A percentile compares a stretch with the other conserved stretches of the same genome.
These are phyloP conservation scores for Coleophoma cylindrospora DNA, from an alignment of 2,329 filamentous ascomycete species.

Conservation along the genomic window DNA sequence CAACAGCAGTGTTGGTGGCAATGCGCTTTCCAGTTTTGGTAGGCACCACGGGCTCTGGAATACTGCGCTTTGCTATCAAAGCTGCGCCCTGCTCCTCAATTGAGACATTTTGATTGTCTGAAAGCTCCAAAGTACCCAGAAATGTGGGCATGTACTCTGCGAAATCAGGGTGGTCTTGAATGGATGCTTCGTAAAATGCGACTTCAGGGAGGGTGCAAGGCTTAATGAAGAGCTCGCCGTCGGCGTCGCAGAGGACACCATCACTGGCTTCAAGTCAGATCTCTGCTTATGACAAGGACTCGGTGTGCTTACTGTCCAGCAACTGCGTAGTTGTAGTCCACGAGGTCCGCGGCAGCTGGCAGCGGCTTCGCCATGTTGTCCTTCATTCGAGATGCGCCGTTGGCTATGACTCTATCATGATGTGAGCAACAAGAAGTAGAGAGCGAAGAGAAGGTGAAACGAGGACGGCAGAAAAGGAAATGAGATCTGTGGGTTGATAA, in stretches of 20 bases:
- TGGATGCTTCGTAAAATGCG: conserved; percentile 75
- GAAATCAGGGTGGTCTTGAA: conserved; percentile 64
- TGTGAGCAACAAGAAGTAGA: conserved; percentile 13
- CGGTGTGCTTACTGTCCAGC: conserved; percentile 69
- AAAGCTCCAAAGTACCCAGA: conserved; percentile 74
- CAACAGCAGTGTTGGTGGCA: conserved; percentile 72
- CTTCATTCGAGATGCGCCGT: conserved; percentile 15
- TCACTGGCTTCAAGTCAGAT: conserved; percentile 52
- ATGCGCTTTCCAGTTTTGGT: conserved; percentile 40
- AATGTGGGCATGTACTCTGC: conserved; percentile 78
- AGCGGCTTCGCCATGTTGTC: conserved; percentile 35
- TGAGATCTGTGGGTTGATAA: neutral
- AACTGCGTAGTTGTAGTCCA: conserved; percentile 70
- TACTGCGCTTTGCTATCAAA: conserved; percentile 18
- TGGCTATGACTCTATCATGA: conserved; percentile 26
- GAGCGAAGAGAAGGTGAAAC: conserved; percentile 4
- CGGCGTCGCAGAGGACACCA: conserved; percentile 78
- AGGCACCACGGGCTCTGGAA: conserved; percentile 18
- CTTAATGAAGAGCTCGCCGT: conserved; percentile 87
- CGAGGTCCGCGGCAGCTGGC: conserved; percentile 44
- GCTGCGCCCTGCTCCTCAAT: conserved; percentile 39
- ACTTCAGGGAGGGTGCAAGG: conserved; percentile 85
- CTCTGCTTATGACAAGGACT: neutral
- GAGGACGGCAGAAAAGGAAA: conserved; percentile 4
- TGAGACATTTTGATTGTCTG: conserved; percentile 42